phyloP scores from a whole-genome alignment of 2,329 filamentous ascomycete genomes.

The Sclerotinia spermophila region DNA sequence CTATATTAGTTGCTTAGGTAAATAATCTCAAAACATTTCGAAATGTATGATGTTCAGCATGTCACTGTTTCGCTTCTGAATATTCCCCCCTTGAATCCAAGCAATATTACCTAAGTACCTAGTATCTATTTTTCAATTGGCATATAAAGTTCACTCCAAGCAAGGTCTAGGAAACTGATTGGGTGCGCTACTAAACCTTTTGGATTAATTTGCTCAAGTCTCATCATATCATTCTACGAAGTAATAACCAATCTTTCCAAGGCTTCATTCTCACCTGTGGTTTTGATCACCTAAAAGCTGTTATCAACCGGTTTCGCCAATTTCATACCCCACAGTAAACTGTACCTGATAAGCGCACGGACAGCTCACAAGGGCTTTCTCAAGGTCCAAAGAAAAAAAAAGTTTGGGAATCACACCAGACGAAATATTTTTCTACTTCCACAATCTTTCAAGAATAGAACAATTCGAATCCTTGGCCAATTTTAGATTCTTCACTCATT shows the following conservation, averaged over 20 bases:
- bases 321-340: background rate
- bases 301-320: background rate
- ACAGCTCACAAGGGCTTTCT: constrained; percentile 8
- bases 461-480: background rate
- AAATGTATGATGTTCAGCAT: background rate
- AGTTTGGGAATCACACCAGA: constrained; percentile 9
- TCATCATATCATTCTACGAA: background rate
- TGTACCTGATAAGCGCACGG: constrained; percentile 11
- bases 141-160: too few species aligned
- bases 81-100: background rate
- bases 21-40: background rate
- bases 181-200: background rate
- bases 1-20: constrained; percentile 1
- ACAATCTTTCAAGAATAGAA: constrained; percentile 8
- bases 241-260: background rate
- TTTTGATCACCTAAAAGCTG: background rate
- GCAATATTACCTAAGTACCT: background rate
- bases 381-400: constrained; percentile 13
- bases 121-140: background rate
- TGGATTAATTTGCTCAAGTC: background rate
- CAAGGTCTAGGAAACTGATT: too few species aligned
- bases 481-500: constrained; percentile 16
- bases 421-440: constrained; percentile 14
- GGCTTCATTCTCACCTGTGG: background rate
- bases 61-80: background rate